Evolutionary conservation across 2,329 filamentous ascomycete species (phyloP).

Genomic region (Aspergillus ruber): DNA sequence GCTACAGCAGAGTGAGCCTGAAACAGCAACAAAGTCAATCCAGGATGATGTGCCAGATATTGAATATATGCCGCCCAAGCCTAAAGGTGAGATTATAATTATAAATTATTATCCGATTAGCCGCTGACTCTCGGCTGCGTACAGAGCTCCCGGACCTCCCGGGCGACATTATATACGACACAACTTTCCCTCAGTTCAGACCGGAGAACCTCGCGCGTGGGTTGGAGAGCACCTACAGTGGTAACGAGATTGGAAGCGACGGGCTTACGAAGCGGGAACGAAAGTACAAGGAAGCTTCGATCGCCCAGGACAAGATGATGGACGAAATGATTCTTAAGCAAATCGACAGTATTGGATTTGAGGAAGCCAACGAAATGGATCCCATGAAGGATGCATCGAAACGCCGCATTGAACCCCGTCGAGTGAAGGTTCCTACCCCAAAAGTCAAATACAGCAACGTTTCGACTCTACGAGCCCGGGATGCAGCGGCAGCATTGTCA

Average conservation of each 20-base stretch:
- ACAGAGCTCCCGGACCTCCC: constrained; percentile 40
- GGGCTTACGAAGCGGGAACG: constrained; percentile 60
- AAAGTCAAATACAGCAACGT: constrained; percentile 22
- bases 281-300: constrained; percentile 60
- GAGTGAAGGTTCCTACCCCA: constrained; percentile 20
- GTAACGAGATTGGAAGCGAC: constrained; percentile 45
- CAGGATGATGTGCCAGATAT: constrained; percentile 63
- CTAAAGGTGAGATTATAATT: constrained; percentile 40
- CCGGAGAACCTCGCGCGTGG: constrained; percentile 49
- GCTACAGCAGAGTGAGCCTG: constrained; percentile 38
- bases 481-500: constrained; percentile 36
- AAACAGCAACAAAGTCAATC: constrained; percentile 43
- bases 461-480: constrained; percentile 35
- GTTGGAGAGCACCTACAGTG: constrained; percentile 44
- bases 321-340: constrained; percentile 64
- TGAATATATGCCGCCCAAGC: constrained; percentile 80
- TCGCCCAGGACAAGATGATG: constrained; percentile 57
- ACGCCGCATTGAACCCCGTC: constrained; percentile 17
- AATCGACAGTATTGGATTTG: constrained; percentile 58
- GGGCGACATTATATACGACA: constrained; percentile 42
- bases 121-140: constrained; percentile 37
- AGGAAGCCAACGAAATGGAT: constrained; percentile 51
- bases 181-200: constrained; percentile 47
- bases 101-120: not conserved
- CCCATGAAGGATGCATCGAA: constrained; percentile 32